Conservation (phyloP, 139 green algal species). For the Chlorella ohadii region DNA sequence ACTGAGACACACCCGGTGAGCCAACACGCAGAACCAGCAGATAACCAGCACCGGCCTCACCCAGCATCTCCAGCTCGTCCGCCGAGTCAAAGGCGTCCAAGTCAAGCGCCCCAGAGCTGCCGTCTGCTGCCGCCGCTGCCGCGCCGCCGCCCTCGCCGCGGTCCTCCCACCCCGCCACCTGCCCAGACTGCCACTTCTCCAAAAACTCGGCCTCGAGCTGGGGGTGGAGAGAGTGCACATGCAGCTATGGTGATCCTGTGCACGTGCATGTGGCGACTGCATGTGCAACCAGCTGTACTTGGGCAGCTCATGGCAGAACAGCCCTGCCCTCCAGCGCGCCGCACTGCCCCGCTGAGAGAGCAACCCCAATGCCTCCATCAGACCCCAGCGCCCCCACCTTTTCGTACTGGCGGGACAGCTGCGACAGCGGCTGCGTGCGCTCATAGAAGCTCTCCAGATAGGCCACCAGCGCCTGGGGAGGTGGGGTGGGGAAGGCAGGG, state of each 20-base stretch:
- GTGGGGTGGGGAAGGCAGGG: too few species aligned
- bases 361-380: too few species aligned
- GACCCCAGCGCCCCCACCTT: conserved; percentile 45
- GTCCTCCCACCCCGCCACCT: conserved; percentile 80
- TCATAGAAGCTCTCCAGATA: conserved; percentile 94
- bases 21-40: too few species aligned
- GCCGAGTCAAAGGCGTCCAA: conserved; percentile 84
- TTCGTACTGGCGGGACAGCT: conserved; percentile 60
- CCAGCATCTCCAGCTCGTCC: conserved; percentile 86
- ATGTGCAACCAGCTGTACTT: too few species aligned
- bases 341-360: too few species aligned
- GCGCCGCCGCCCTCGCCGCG: conserved; percentile 40
- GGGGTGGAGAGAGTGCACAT: neutral
- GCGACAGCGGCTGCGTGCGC: conserved; percentile 88
- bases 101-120: conserved; percentile 56
- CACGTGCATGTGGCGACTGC: too few species aligned
- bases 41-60: conserved; percentile 27
- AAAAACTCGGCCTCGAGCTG: conserved; percentile 81
- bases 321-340: too few species aligned
- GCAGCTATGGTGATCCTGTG: neutral
- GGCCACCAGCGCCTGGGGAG: conserved; percentile 51
- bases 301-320: neutral
- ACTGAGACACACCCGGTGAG: too few species aligned
- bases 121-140: neutral
- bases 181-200: conserved; percentile 71